These are phyloP conservation scores for Lentinula edodes DNA, from an alignment of 768 basidiomycete species.

Conservation along the genomic window DNA sequence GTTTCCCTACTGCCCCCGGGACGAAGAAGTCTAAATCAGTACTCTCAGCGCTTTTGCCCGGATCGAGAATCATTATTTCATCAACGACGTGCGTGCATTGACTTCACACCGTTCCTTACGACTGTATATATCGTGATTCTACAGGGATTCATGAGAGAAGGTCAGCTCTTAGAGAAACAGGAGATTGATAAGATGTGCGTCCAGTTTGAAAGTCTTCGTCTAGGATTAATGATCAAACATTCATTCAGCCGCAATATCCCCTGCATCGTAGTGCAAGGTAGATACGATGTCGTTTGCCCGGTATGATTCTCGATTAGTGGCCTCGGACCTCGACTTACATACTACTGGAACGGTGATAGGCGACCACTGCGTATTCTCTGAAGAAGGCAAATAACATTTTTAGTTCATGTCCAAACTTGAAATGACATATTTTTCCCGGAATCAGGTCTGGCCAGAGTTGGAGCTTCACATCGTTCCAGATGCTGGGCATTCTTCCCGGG, in stretches of 20 bases:
- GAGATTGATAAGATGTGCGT: conserved; percentile 84
- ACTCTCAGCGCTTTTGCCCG: conserved; percentile 71
- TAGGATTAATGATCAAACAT: conserved; percentile 6
- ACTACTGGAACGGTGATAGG: conserved; percentile 28
- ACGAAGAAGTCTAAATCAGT: conserved; percentile 4
- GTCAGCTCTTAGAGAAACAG: conserved; percentile 79
- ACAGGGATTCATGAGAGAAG: conserved; percentile 83
- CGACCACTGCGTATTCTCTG: conserved; percentile 74
- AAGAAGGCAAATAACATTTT: conserved; percentile 46
- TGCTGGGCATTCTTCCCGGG: conserved; percentile 83
- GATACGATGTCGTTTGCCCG: conserved; percentile 88
- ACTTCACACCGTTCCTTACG: not conserved
- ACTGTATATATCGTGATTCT: not conserved
- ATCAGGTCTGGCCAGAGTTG: conserved; percentile 70
- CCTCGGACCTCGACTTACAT: not conserved
- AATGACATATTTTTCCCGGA: not conserved
- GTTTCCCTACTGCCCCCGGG: conserved; percentile 4
- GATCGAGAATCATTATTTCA: conserved; percentile 90
- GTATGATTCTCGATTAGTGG: conserved; percentile 30
- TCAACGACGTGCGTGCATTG: conserved; percentile 52
- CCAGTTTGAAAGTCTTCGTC: not conserved
- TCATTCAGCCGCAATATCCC: conserved; percentile 77
- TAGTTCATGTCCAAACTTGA: not conserved
- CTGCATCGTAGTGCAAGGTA: conserved; percentile 73
- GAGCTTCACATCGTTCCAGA: conserved; percentile 73